Evolutionary conservation across 2,329 filamentous ascomycete species (phyloP).

Genomic region (Lojkania enalia): DNA sequence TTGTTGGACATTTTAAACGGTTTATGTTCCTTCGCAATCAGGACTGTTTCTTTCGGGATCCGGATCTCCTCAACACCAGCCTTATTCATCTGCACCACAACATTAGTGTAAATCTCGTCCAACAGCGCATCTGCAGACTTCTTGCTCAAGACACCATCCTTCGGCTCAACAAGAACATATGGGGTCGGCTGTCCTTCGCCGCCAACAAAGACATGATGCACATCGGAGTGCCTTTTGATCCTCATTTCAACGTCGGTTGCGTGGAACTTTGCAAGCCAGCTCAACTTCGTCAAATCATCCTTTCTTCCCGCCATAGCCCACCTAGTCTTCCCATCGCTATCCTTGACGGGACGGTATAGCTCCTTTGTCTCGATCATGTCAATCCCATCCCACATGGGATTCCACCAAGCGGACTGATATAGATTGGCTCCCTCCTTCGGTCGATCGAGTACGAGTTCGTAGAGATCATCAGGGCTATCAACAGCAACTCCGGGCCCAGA

Average conservation of each 20-base stretch:
- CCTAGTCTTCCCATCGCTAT: slow-evolving; percentile 19
- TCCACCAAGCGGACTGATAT: slow-evolving; percentile 36
- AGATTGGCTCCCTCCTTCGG: slow-evolving; percentile 26
- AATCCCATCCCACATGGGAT: slow-evolving; percentile 21
- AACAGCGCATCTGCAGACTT: slow-evolving; percentile 14
- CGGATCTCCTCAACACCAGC: slow-evolving; percentile 12
- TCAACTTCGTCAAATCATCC: slow-evolving; percentile 28
- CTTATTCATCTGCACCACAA: slow-evolving; percentile 8
- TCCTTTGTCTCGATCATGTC: slow-evolving; percentile 42
- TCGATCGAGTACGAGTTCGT: slow-evolving; percentile 41
- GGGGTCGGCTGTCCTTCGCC: slow-evolving; percentile 20
- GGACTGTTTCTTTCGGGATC: slow-evolving; percentile 18
- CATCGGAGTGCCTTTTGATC: slow-evolving; percentile 17
- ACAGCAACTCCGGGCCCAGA: slow-evolving; percentile 3
- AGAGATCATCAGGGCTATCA: slow-evolving; percentile 27
- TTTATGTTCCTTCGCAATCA: slow-evolving; percentile 19
- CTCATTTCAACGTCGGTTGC: slow-evolving; percentile 19
- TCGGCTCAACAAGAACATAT: slow-evolving; percentile 22
- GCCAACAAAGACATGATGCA: slow-evolving; percentile 18
- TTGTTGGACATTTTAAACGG: slow-evolving; percentile 19
- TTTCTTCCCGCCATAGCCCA: slow-evolving; percentile 23
- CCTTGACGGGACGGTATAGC: slow-evolving; percentile 35
- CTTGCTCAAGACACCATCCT: slow-evolving; percentile 12
- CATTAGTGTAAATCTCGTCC: slow-evolving; percentile 12
- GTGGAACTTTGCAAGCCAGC: slow-evolving; percentile 24